Conservation (phyloP, 768 basidiomycete species). For the Macrolepiota dolichaula region DNA sequence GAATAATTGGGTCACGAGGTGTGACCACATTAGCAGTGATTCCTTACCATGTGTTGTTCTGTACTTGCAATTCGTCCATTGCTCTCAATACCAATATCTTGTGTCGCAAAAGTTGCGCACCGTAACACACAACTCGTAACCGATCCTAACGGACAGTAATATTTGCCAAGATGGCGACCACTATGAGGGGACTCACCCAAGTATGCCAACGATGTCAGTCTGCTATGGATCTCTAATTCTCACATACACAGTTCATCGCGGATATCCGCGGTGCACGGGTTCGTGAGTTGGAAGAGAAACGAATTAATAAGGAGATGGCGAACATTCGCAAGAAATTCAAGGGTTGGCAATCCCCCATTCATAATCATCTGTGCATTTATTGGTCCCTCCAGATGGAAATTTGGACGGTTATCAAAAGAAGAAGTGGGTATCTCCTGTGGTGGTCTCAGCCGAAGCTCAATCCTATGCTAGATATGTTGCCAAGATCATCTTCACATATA, state of each 20-base stretch:
- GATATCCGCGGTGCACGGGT: conserved; percentile 97
- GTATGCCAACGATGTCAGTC: conserved; percentile 37
- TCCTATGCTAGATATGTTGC: conserved; percentile 75
- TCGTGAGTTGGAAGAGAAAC: conserved; percentile 95
- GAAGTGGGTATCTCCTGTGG: conserved; percentile 50
- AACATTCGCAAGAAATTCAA: conserved; percentile 99
- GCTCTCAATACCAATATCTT: not conserved
- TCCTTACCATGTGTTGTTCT: not conserved
- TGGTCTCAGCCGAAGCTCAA: conserved; percentile 5
- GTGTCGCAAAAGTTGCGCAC: not conserved
- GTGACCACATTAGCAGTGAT: not conserved
- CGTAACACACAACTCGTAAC: not conserved
- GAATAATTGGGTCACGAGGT: not conserved
- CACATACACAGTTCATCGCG: conserved; percentile 80
- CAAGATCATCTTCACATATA: conserved; percentile 99
- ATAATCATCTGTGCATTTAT: not conserved
- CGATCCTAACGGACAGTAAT: not conserved
- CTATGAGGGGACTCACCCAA: conserved; percentile 92
- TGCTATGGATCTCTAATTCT: conserved; percentile 6
- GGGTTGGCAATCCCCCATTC: conserved; percentile 41
- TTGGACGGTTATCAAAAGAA: conserved; percentile 91
- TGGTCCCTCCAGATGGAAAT: conserved; percentile 59
- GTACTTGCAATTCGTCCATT: not conserved
- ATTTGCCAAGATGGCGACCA: conserved; percentile 67
- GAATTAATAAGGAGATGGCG: conserved; percentile 99